Percentiles rank a stretch among this genome's conserved stretches.
These are phyloP conservation scores for Sporothrix inflata DNA, from an alignment of 2,329 filamentous ascomycete species.

Conservation along the genomic window DNA sequence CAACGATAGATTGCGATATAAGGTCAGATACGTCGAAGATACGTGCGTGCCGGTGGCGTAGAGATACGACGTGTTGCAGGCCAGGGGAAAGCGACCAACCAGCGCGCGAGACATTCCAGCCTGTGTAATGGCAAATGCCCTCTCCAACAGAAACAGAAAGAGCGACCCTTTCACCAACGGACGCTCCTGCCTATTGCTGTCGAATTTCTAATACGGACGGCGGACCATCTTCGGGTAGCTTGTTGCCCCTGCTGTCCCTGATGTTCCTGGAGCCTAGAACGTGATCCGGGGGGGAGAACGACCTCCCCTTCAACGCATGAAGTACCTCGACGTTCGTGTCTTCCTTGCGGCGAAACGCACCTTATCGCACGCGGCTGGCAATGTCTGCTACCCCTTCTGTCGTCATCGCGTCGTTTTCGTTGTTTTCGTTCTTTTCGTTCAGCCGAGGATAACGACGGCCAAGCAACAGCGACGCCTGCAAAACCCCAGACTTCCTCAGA, in stretches of 20 bases:
- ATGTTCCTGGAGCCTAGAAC: background rate
- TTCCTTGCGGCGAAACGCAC: background rate
- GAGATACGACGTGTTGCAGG: background rate
- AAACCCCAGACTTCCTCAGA: background rate
- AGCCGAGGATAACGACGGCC: constrained; percentile 38
- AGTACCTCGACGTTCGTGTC: background rate
- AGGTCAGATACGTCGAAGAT: background rate
- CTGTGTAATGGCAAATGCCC: background rate
- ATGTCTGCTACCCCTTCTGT: background rate
- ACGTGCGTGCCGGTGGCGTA: constrained; percentile 8
- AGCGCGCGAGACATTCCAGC: constrained; percentile 12
- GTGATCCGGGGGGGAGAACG: background rate
- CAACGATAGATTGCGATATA: background rate
- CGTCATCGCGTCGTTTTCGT: constrained; percentile 4
- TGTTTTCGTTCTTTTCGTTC: constrained; percentile 34
- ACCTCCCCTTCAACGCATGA: background rate
- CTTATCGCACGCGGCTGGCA: background rate
- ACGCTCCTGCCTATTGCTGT: background rate
- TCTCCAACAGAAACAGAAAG: background rate
- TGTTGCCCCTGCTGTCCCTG: background rate
- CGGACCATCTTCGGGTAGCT: constrained; percentile 3
- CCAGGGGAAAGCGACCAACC: constrained; percentile 17
- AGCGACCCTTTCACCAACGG: background rate
- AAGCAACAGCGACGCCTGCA: background rate
- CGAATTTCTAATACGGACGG: background rate